Conservation (phyloP, 2,329 filamentous ascomycete genomes). For the Elsinoe batatas region DNA sequence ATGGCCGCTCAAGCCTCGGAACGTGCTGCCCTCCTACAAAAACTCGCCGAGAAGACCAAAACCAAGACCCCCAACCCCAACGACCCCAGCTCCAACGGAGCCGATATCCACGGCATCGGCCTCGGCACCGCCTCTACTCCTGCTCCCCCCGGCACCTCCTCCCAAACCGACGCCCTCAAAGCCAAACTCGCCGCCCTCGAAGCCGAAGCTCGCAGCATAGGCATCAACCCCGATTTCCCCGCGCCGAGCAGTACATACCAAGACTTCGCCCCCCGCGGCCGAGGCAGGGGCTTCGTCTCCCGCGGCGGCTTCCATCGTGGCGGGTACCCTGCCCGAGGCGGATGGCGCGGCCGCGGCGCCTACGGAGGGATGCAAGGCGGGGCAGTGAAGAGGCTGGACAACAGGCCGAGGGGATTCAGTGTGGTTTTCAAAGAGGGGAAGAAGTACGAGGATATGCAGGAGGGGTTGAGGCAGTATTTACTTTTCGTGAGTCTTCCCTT, state of each 20-base stretch:
- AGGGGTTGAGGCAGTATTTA: slow-evolving; percentile 60
- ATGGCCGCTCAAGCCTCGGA: slow-evolving; percentile 56
- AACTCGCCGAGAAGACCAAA: slow-evolving; percentile 35
- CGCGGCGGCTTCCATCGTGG: slow-evolving; percentile 34
- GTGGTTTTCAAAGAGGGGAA: slow-evolving; percentile 45
- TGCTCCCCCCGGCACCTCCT: slow-evolving; percentile 23
- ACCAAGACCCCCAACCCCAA: slow-evolving; percentile 21
- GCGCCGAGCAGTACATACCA: slow-evolving; percentile 25
- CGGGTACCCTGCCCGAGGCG: slow-evolving; percentile 31
- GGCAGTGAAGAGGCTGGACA: slow-evolving; percentile 58
- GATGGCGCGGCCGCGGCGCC: slow-evolving; percentile 33
- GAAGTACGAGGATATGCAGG: slow-evolving; percentile 58
- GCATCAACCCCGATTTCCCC: slow-evolving; percentile 49
- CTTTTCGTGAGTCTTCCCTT: slow-evolving; percentile 30
- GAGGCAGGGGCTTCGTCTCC: slow-evolving; percentile 26
- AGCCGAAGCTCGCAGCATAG: slow-evolving; percentile 59
- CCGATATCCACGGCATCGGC: slow-evolving; percentile 10
- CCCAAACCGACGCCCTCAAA: slow-evolving; percentile 55
- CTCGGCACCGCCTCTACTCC: slow-evolving; percentile 14
- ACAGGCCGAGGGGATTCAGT: slow-evolving; percentile 59
- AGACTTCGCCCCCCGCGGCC: slow-evolving; percentile 31
- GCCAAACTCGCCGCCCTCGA: slow-evolving; percentile 64
- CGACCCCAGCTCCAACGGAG: slow-evolving; percentile 12
- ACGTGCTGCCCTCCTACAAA: slow-evolving; percentile 51
- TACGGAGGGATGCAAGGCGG: slow-evolving; percentile 37